These are phyloP conservation scores for Tylopilus orsonianus DNA, from an alignment of 1,284 basidiomycete species.

Conservation along the genomic window DNA sequence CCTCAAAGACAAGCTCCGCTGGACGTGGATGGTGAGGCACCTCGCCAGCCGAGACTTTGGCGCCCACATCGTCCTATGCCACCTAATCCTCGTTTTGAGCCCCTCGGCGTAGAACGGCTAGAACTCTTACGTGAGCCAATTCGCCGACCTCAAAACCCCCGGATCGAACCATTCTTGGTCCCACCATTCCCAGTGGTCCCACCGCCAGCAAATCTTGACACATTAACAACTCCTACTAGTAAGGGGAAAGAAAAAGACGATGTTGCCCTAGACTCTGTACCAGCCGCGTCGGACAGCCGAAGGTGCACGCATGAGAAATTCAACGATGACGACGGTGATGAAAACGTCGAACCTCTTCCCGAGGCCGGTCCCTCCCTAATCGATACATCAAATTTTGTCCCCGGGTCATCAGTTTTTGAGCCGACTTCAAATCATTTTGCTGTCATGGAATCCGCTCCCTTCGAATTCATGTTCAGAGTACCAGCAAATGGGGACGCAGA, in stretches of 20 bases:
- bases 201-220: constrained; percentile 1
- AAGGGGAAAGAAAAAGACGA: constrained; percentile 32
- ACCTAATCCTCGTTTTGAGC: constrained; percentile 25
- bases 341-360: background rate
- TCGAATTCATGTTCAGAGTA: constrained; percentile 34
- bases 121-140: constrained; percentile 18
- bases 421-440: constrained; percentile 11
- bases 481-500: constrained; percentile 7
- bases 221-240: background rate
- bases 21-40: constrained; percentile 25
- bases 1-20: constrained; percentile 20
- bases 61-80: constrained; percentile 26
- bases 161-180: constrained; percentile 9
- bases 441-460: constrained; percentile 17
- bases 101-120: constrained; percentile 13
- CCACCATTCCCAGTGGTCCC: constrained; percentile 8
- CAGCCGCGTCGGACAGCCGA: constrained; percentile 4
- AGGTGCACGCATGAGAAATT: constrained; percentile 21
- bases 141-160: constrained; percentile 19
- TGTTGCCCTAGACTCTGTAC: background rate
- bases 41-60: constrained; percentile 26
- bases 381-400: background rate
- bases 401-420: constrained; percentile 1
- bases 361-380: constrained; percentile 14
- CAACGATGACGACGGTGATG: constrained; percentile 9